Evolutionary conservation across 2,329 filamentous ascomycete genomes (phyloP), one percentile per base, ranked within the genome.

Genomic region (Tolypocladium guangdongense): DNA sequence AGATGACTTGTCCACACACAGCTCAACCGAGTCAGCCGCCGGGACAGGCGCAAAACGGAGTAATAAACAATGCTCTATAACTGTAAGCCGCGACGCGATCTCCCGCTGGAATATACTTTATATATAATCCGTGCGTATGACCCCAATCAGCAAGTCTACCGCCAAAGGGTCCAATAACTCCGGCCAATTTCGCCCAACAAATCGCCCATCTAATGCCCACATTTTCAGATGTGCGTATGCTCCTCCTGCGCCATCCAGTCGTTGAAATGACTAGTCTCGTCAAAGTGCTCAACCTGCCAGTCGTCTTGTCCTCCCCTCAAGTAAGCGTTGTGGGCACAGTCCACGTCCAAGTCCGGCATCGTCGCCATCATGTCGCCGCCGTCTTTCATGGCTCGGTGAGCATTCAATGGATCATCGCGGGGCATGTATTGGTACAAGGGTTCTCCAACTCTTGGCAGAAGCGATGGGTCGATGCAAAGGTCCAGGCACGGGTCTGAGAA

Each of bases 281-380:
- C 65, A 10, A 71, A 53, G 22, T 67, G 60, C 56, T 68, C 65
- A 10, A 71, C 58, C 52, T 66, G 59, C 69, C 69, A 72, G 50
- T 68, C 68, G 12, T 58, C 60, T 35, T 66, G 60, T 11, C 58
- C 62, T 24, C 69, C 68, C 45, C 59, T 63, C 32, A 72, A 60
- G 49, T 66, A 68, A 7, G 55, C 60, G 22, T 66, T 63, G 49
- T 65, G 63, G 20, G 59, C 56, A 22, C 37, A 54, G 10, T 46
- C 36, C 3, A 33, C 36, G 48, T 59, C 55, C 37, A 59, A 50
- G 11, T 57, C 59, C 1, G 59, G 57, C 16, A 62, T 55, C 12
- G 38, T 14, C 2, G 38, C 14, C 37, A 39, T 35, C 24, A 55
- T 43, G 32, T 51, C 39, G 41, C 49, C 37, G 10, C 27, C 41